Conservation (phyloP, 179 eudicot genomes). For the Spergularia azorica region DNA sequence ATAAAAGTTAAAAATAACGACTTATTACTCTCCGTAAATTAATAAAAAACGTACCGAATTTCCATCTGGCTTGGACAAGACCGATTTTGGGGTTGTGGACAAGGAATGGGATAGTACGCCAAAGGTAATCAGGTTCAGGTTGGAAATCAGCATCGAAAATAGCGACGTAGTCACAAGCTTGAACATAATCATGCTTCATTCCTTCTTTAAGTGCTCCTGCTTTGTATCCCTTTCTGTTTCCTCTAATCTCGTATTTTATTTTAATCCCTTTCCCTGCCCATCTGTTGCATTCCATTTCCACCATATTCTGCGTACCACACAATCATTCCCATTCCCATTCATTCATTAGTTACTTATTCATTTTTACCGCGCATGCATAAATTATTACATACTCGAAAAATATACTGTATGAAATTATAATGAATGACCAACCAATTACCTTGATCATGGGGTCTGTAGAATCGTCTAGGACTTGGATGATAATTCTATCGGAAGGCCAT, state of each 20-base stretch:
- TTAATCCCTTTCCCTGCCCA: slow-evolving; percentile 86
- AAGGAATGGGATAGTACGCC: slow-evolving; percentile 67
- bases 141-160: slow-evolving; percentile 89
- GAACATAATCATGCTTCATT: slow-evolving; percentile 63
- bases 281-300: slow-evolving; percentile 69
- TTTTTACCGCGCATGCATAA: no score
- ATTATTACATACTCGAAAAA: no score
- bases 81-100: slow-evolving; percentile 61
- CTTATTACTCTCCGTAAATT: no score
- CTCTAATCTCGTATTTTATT: slow-evolving; percentile 70
- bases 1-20: no score
- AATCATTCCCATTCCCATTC: no score
- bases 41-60: slow-evolving; percentile 52
- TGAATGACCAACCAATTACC: slow-evolving; percentile 38
- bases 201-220: slow-evolving; percentile 87
- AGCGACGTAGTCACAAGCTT: slow-evolving; percentile 65
- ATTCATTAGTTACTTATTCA: not conserved
- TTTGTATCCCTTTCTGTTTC: slow-evolving; percentile 88
- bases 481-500: slow-evolving; percentile 87
- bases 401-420: no score
- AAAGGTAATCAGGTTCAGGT: slow-evolving; percentile 74
- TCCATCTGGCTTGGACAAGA: slow-evolving; percentile 94
- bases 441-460: slow-evolving; percentile 68
- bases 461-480: slow-evolving; percentile 83
- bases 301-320: slow-evolving; percentile 54